Evolutionary conservation across 495 filamentous ascomycete species (phyloP), one percentile per base, ranked within the genome.

Genomic region (Lasiosphaeris hirsuta): DNA sequence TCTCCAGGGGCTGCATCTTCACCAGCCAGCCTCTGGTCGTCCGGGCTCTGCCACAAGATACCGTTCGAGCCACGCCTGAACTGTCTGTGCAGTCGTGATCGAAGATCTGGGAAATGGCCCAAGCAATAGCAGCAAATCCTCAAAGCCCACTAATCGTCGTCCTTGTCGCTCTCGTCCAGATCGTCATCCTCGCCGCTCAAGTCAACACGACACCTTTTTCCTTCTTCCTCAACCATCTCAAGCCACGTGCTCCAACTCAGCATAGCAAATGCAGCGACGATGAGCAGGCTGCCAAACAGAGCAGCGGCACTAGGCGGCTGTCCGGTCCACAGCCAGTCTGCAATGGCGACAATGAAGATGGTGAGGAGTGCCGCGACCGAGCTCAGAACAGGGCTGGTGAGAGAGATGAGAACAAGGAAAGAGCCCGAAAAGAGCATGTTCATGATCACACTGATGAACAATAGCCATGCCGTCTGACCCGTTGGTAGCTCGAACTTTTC

Each of bases 271-370:
- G 94, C 94, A 1, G 74, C 78, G 58, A 95, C 87, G 65, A 98
- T 98, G 54, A 97, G 66, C 19, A 90, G 56, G 2, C 94, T 92
- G n/a, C 94, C 94, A 9, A 83, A 65, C 3, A 97, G 79, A 4
- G 92, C 86, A 0, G 91, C 86, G 2, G 77, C 66, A 43, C 85
- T 87, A 30, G 96, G 77, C 1, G 87, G 84, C 54, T 84, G 78
- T 19, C 90, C 90, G 1, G 88, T 92, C 56, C 88, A 76, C 44
- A 90, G 63, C 89, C 92, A 96, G 69, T 98, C 94, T 36, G 86
- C 88, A 38, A 97, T 79, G 0, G 93, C 93, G 1, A 98, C 93
- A 50, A 97, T 81, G 78, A 98, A 96, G 61, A 98, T 97, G 13
- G 94, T 97, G 30, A 98, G 80, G 41, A 98, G 80, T 5, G 91